These are phyloP conservation scores for Saturnispora silvae DNA, from an alignment of 805 yeast genomes.

Conservation along the genomic window DNA sequence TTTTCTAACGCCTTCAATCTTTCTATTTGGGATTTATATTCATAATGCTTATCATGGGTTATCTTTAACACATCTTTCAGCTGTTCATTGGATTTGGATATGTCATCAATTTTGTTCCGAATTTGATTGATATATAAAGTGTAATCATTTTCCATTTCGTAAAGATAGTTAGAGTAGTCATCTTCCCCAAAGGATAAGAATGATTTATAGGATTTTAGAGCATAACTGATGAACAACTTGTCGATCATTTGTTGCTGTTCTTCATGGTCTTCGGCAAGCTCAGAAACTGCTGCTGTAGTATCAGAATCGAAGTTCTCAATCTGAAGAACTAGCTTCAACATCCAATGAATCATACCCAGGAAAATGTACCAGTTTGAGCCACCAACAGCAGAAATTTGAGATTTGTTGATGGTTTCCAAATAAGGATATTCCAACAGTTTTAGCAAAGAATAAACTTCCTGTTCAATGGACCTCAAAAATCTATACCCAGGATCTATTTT, in stretches of 20 bases:
- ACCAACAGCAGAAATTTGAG: constrained; percentile 85
- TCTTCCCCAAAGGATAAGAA: constrained; percentile 52
- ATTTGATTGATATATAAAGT: constrained; percentile 40
- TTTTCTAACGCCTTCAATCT: constrained; percentile 55
- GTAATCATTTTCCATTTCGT: constrained; percentile 48
- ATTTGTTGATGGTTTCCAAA: constrained; percentile 66
- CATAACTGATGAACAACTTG: constrained; percentile 34
- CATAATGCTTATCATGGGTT: constrained; percentile 34
- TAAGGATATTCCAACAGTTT: constrained; percentile 68
- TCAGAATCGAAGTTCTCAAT: constrained; percentile 12
- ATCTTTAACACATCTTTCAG: constrained; percentile 32
- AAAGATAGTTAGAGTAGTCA: constrained; percentile 43
- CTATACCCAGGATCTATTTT: constrained; percentile 70
- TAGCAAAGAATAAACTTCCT: constrained; percentile 61
- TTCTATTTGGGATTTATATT: constrained; percentile 41
- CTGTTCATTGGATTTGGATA: constrained; percentile 31
- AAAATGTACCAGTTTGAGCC: constrained; percentile 82
- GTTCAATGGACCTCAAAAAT: constrained; percentile 59
- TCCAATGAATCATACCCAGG: constrained; percentile 76
- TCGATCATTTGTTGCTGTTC: too few relatives aligned
- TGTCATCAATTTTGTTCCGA: constrained; percentile 32
- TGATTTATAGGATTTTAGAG: constrained; percentile 54
- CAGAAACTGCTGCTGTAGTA: constrained; percentile 17
- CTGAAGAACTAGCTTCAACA: constrained; percentile 41
- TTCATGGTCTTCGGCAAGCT: constrained; percentile 21